Conservation (phyloP, 2,329 filamentous ascomycete genomes). For the Penicillium sp. region DNA sequence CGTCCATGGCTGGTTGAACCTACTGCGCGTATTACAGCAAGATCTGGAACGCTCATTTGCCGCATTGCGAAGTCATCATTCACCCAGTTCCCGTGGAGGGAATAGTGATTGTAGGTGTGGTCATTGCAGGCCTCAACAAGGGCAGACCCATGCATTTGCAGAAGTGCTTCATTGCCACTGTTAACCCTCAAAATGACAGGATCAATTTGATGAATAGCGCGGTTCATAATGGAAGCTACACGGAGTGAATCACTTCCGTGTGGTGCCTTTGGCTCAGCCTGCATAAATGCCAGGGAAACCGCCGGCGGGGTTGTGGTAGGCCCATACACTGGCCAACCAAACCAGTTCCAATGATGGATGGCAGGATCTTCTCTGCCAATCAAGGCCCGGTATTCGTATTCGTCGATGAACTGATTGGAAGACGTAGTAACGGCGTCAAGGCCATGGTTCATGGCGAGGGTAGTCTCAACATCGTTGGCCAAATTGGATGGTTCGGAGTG, state of each 20-base stretch:
- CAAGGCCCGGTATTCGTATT: background rate
- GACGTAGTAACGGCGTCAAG: background rate
- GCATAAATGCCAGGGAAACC: background rate
- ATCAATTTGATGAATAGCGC: background rate
- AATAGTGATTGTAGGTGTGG: background rate
- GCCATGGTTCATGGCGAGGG: background rate
- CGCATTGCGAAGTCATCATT: background rate
- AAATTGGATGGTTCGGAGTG: background rate
- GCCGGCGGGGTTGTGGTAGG: background rate
- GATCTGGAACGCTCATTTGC: background rate
- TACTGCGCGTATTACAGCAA: background rate
- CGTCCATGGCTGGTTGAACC: background rate
- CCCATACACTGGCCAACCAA: background rate
- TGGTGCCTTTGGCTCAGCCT: background rate
- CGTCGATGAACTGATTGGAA: background rate
- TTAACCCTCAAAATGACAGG: background rate
- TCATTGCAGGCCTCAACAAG: background rate
- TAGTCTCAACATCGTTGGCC: background rate
- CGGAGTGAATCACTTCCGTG: background rate
- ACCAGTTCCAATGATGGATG: background rate
- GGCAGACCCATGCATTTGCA: background rate
- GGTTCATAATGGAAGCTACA: background rate
- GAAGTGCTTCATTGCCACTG: background rate
- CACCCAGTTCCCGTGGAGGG: background rate
- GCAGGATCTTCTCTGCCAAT: background rate